phyloP scores from a whole-genome alignment of 2,329 filamentous ascomycete genomes.

The Ascochyta pisi region DNA sequence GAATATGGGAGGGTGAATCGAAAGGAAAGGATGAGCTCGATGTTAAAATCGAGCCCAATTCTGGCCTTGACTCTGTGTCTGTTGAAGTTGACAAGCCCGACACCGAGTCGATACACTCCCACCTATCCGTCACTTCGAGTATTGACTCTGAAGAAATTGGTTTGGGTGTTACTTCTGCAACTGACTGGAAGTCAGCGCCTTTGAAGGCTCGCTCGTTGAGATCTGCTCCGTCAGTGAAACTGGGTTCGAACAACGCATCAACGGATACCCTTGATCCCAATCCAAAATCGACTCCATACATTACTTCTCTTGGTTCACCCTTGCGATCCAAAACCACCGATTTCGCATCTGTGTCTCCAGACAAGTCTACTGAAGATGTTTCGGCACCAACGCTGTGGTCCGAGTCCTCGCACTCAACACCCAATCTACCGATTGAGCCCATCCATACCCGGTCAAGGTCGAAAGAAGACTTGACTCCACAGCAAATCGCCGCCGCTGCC shows the following conservation, averaged over 20 bases:
- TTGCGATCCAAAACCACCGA: conserved; percentile 44
- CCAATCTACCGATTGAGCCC: conserved; percentile 11
- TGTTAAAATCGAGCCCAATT: conserved; percentile 18
- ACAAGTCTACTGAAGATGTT: conserved; percentile 27
- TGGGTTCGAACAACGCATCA: conserved; percentile 71
- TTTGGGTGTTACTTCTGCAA: conserved; percentile 33
- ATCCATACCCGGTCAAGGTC: conserved; percentile 24
- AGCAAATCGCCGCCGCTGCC: conserved; percentile 32
- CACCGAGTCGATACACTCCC: conserved; percentile 28
- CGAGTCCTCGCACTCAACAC: conserved; percentile 22
- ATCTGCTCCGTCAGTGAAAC: conserved; percentile 69
- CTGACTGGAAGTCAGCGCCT: conserved; percentile 27
- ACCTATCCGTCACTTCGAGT: conserved; percentile 31
- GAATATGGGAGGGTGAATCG: conserved; percentile 69
- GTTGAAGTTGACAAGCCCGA: conserved; percentile 31
- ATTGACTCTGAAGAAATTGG: conserved; percentile 27
- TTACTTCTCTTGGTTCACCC: conserved; percentile 59
- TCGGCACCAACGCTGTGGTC: conserved; percentile 34
- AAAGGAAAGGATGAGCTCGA: conserved; percentile 22
- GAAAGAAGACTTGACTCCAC: conserved; percentile 27
- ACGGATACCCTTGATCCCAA: conserved; percentile 61
- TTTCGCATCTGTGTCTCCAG: conserved; percentile 17
- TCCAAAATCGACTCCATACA: conserved; percentile 66
- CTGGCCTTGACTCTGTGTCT: conserved; percentile 18
- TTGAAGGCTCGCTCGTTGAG: conserved; percentile 62